Base-by-base conservation (phyloP, 257 asterid species). In the Vinca minor region DNA sequence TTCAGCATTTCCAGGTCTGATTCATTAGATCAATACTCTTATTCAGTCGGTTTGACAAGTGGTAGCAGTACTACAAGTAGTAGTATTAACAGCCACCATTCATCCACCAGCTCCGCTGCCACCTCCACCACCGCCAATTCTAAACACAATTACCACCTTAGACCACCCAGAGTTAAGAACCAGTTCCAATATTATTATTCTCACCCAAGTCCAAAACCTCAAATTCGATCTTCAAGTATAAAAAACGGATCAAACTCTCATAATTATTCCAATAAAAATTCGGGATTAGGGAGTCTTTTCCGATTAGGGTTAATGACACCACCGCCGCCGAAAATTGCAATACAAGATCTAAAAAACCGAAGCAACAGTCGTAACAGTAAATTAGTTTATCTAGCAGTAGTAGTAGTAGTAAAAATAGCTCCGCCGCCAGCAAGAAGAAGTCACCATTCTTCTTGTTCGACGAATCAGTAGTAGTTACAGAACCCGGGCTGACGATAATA, bases 131-230 rank as follows among this genome's bases (percentile, higher is more conserved):
- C 73, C 69, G 38, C 82, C n/a, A n/a, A n/a, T 29, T 3, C 73
- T 44, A 46, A n/a, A n/a, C n/a, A n/a, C n/a, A n/a, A n/a, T 68
- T 48, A 12, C n/a, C n/a, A n/a, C n/a, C n/a, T n/a, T n/a, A n/a
- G n/a, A n/a, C n/a, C n/a, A n/a, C n/a, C n/a, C n/a, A n/a, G n/a
- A n/a, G n/a, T n/a, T n/a, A n/a, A n/a, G n/a, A n/a, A n/a, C n/a
- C n/a, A n/a, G 3, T 81, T 82, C 68, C 84, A 72, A 13, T 86
- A 83, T 74, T 87, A 88, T 6, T 63, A n/a, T 54, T 86, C 96
- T 3, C 91, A 85, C 69, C 96, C 98, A 0, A 91, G 98, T 63
- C 98, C 98, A 1, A 86, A 88, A 3, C 98, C 96, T 28, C 84
- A 73, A 32, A 57, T 93, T 39, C 80, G 69, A 23, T 36, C 71